These are phyloP conservation scores for Dothistroma pini DNA, from an alignment of 2,329 filamentous ascomycete species.

Conservation along the genomic window DNA sequence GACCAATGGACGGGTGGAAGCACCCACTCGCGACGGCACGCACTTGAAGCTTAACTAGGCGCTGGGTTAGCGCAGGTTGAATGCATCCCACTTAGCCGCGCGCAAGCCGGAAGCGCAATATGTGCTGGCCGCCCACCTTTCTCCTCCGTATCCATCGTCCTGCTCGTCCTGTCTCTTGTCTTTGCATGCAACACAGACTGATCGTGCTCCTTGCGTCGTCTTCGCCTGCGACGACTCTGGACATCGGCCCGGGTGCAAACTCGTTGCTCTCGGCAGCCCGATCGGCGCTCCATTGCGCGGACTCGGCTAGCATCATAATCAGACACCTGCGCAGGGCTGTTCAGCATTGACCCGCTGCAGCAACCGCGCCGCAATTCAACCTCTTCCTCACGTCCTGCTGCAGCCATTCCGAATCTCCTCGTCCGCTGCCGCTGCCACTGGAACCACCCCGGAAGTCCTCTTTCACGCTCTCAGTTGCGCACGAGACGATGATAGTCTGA, in stretches of 20 bases:
- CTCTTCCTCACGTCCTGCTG: not conserved
- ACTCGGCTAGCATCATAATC: conserved; percentile 9
- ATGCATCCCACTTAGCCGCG: conserved; percentile 13
- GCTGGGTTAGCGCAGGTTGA: conserved; percentile 6
- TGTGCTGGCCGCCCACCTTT: conserved; percentile 19
- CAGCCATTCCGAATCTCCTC: not conserved
- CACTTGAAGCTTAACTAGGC: conserved; percentile 11
- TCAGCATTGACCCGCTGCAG: conserved; percentile 10
- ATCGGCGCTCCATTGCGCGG: conserved; percentile 6
- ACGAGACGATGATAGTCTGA: not conserved
- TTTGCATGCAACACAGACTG: conserved; percentile 10
- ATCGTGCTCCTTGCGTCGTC: conserved; percentile 15
- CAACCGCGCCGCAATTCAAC: conserved; percentile 21
- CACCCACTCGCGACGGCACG: conserved; percentile 9
- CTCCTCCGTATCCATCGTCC: conserved; percentile 12
- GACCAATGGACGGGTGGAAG: conserved; percentile 8
- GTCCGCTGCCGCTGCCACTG: not conserved
- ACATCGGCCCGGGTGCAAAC: not conserved
- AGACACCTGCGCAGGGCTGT: conserved; percentile 13
- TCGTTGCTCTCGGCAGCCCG: not conserved
- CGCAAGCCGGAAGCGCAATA: conserved; percentile 16
- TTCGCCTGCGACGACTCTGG: not conserved
- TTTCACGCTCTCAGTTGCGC: not conserved
- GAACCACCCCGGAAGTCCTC: not conserved
- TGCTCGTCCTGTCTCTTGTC: conserved; percentile 6